These are phyloP conservation scores for Cyclostephanos tholiformis DNA, from an alignment of 108 stramenopile species.

Conservation along the genomic window DNA sequence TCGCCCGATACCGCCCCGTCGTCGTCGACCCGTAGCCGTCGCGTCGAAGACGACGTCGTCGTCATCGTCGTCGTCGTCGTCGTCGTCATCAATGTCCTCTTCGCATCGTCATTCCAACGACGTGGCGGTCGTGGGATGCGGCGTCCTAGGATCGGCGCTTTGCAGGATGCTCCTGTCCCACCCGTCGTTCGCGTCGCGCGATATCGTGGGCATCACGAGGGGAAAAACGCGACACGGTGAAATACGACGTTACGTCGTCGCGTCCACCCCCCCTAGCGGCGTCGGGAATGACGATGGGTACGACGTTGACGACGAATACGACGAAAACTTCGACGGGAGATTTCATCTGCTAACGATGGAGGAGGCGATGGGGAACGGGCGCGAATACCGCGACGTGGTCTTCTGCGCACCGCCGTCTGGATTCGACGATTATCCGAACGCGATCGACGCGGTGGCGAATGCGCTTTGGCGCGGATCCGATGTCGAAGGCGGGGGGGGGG, in stretches of 20 bases:
- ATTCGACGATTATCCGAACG: slow-evolving; percentile 80
- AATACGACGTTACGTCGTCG: slow-evolving; percentile 54
- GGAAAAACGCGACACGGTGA: slow-evolving; percentile 61
- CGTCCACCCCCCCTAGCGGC: slow-evolving; percentile 2
- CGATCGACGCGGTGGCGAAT: slow-evolving; percentile 55
- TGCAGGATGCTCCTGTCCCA: slow-evolving; percentile 67
- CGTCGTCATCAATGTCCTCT: neutral
- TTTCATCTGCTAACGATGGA: slow-evolving; percentile 60
- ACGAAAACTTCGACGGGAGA: slow-evolving; percentile 36
- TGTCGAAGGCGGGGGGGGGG: slow-evolving; percentile 12
- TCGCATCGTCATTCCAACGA: slow-evolving; percentile 7
- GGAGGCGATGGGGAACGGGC: slow-evolving; percentile 16
- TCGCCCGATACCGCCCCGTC: neutral
- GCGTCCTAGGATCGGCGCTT: slow-evolving; percentile 85
- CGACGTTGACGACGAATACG: neutral
- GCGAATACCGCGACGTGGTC: slow-evolving; percentile 69
- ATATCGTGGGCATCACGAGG: slow-evolving; percentile 81
- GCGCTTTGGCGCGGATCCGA: slow-evolving; percentile 56
- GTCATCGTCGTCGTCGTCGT: no score
- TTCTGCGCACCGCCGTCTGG: slow-evolving; percentile 92
- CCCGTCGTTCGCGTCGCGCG: slow-evolving; percentile 50
- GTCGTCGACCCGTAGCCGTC: neutral
- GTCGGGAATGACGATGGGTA: neutral
- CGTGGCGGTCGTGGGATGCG: slow-evolving; percentile 79
- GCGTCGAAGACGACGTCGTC: neutral